phyloP scores from a whole-genome alignment of 495 filamentous ascomycete species.

The Cenococcum geophilum region DNA sequence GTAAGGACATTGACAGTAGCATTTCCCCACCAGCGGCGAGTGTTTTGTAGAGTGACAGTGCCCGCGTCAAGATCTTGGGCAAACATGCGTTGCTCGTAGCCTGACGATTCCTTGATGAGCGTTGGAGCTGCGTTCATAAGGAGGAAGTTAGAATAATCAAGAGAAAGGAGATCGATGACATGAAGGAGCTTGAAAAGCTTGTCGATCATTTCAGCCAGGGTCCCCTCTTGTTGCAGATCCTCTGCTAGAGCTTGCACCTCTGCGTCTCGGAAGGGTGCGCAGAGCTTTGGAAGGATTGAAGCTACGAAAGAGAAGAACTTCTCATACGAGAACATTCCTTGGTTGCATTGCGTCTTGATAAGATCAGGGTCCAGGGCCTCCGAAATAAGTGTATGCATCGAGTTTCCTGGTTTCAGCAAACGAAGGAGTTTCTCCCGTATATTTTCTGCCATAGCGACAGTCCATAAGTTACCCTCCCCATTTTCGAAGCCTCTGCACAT shows the following conservation, averaged over 20 bases:
- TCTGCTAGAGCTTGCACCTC: slow-evolving; percentile 74
- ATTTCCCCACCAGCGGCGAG: slow-evolving; percentile 64
- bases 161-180: slow-evolving; percentile 83
- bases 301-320: slow-evolving; percentile 89
- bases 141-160: slow-evolving; percentile 94
- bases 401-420: slow-evolving; percentile 70
- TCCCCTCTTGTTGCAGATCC: slow-evolving; percentile 49
- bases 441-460: slow-evolving; percentile 77
- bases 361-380: slow-evolving; percentile 78
- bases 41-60: slow-evolving; percentile 52
- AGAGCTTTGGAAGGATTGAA: slow-evolving; percentile 82
- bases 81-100: slow-evolving; percentile 77
- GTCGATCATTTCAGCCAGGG: slow-evolving; percentile 70
- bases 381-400: slow-evolving; percentile 75
- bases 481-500: slow-evolving; percentile 70
- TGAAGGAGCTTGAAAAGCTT: slow-evolving; percentile 76
- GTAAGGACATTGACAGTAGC: slow-evolving; percentile 62
- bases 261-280: slow-evolving; percentile 82
- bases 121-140: slow-evolving; percentile 72
- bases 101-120: slow-evolving; percentile 70
- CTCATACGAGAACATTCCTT: slow-evolving; percentile 86
- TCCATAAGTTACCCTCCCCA: slow-evolving; percentile 66
- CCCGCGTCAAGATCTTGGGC: slow-evolving; percentile 60
- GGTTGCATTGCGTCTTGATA: slow-evolving; percentile 66
- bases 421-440: slow-evolving; percentile 77